Evolutionary conservation across 2,329 filamentous ascomycete species (phyloP), one percentile per base, ranked within the genome.

Genomic region (Botrytis sinoallii): DNA sequence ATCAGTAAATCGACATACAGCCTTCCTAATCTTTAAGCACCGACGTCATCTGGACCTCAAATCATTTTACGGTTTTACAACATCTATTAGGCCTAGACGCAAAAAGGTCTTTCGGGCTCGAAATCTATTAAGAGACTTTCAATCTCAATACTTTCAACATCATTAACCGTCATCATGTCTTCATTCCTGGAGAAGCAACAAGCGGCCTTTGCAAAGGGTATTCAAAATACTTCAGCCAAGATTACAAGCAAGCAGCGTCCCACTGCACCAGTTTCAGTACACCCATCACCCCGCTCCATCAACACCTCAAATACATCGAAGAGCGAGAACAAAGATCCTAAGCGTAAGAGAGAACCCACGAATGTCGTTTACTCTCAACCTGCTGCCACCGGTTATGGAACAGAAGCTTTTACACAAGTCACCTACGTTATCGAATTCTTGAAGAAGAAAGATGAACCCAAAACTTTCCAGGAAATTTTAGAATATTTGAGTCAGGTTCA

Each of bases 341-440:
- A 90, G 81, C 86, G 86, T 75, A 90, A 91, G 83, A 86, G 88
- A 79, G 88, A 89, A 10, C 79, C 76, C 81, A 83, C 59, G 82
- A 85, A 86, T 65, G 85, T 92, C 68, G 86, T 93, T 71, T 95
- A 91, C 83, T 95, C 93, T 73, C 93, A 95, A 84, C 93, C 93
- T 32, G 88, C 88, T 76, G 90, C 91, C 79, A 93, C 90, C 25
- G 92, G 91, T 80, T 93, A 91, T 70, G 94, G 94, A 77, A 87
- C 87, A 75, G 92, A 95, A 82, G 90, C 96, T 82, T 91, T 94
- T 85, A 97, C 94, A 20, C 93, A 97, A 82, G 91, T 98, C 81
- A 89, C 92, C 74, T 97, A 94, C 83, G 93, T 94, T 32, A 91
- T 97, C 81, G 90, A 95, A 76, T 93, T 94, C 81, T 89, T 97